A percentile compares a stretch with the other conserved stretches of the same genome.
phyloP scores from a whole-genome alignment of 345 rosid genomes.

The Arabis alpina region DNA sequence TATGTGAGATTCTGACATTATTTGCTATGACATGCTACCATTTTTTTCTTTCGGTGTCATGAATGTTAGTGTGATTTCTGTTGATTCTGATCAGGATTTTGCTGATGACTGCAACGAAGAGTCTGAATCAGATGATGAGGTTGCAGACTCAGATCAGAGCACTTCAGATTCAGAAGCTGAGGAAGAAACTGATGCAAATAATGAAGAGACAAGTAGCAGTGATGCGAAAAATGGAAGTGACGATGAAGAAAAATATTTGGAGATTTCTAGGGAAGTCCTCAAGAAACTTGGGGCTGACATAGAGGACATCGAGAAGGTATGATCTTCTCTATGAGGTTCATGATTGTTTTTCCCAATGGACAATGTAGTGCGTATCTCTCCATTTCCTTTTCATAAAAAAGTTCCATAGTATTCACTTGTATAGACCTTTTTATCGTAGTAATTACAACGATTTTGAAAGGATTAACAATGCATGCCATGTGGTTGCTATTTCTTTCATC shows the following conservation, averaged over 20 bases:
- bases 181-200: constrained; percentile 74
- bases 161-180: constrained; percentile 82
- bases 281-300: constrained; percentile 78
- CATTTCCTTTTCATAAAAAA: background rate
- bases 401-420: constrained; percentile 8
- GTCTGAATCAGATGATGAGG: constrained; percentile 70
- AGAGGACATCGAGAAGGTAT: constrained; percentile 85
- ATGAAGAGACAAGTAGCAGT: constrained; percentile 59
- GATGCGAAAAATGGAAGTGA: constrained; percentile 75
- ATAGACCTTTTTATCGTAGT: background rate
- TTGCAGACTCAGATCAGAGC: constrained; percentile 62
- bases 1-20: constrained; percentile 65
- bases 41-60: constrained; percentile 11
- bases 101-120: constrained; percentile 71
- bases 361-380: constrained; percentile 12
- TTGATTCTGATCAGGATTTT: constrained; percentile 63
- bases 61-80: constrained; percentile 18
- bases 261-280: constrained; percentile 75
- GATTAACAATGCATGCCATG: constrained; percentile 1
- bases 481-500: constrained; percentile 18
- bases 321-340: constrained; percentile 25
- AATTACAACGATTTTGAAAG: background rate
- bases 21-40: constrained; percentile 13
- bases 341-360: constrained; percentile 1
- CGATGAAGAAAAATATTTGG: constrained; percentile 69